phyloP scores from a whole-genome alignment of 2,329 filamentous ascomycete species.

The Colletotrichum spaethianum region DNA sequence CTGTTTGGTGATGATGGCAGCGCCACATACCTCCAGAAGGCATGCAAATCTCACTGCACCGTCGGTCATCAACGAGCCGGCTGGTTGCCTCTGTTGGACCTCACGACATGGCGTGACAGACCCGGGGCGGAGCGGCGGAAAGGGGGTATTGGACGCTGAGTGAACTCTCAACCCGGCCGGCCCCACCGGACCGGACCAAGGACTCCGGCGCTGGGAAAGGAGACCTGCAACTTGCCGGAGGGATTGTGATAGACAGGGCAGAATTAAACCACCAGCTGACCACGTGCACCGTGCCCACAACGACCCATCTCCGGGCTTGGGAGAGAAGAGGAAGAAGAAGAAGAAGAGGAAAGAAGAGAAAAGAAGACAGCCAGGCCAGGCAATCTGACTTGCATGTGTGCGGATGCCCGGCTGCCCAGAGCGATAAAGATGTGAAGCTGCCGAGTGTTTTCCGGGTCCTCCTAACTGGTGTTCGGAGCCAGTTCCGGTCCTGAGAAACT shows the following conservation, averaged over 20 bases:
- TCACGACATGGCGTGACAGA: background rate
- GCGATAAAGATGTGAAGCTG: background rate
- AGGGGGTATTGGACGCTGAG: background rate
- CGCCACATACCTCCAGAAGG: background rate
- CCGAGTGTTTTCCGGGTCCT: background rate
- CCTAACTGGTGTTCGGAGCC: background rate
- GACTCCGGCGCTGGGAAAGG: background rate
- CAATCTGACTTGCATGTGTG: background rate
- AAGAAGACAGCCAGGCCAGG: background rate
- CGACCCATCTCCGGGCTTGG: background rate
- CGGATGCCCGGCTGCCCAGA: background rate
- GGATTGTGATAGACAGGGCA: too few relatives aligned
- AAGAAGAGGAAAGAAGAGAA: background rate
- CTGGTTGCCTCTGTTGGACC: background rate
- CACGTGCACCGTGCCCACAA: background rate
- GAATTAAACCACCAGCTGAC: background rate
- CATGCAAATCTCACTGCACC: background rate
- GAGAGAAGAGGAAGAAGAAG: too few relatives aligned
- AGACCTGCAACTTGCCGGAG: background rate
- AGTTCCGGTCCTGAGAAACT: constrained; percentile 5
- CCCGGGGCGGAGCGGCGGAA: background rate
- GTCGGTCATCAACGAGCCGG: background rate
- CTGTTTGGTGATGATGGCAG: background rate
- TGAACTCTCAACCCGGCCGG: background rate
- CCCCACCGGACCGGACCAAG: background rate